Evolutionary conservation across 345 rosid genomes (phyloP).

Genomic region (Moricandia moricandioides): DNA sequence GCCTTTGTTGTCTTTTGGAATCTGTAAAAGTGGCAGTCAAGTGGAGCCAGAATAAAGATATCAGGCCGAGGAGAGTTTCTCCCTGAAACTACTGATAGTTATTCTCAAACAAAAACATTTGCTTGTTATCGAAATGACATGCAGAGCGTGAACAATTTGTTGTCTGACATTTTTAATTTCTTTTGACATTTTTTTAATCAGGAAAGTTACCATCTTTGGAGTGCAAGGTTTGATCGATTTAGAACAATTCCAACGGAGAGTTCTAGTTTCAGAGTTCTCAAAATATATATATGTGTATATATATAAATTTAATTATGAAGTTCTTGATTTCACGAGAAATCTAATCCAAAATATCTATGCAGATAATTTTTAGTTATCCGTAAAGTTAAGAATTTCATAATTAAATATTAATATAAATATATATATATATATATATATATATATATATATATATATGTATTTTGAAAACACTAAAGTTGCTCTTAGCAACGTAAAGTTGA

Average conservation of each 20-base stretch:
- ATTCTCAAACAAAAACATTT: not conserved
- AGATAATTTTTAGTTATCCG: too few relatives aligned
- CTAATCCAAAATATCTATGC: too few relatives aligned
- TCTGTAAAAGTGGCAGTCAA: not conserved
- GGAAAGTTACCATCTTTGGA: conserved; percentile 4
- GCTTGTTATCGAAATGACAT: not conserved
- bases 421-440: too few relatives aligned
- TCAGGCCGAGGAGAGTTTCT: not conserved
- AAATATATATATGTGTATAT: too few relatives aligned
- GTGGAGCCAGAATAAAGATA: conserved; percentile 7
- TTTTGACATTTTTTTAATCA: not conserved
- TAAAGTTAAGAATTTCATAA: too few relatives aligned
- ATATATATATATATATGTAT: too few relatives aligned
- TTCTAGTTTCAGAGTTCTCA: too few relatives aligned
- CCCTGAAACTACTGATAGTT: conserved; percentile 7
- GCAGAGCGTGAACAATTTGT: not conserved
- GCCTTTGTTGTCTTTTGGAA: not conserved
- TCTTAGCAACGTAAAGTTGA: not conserved
- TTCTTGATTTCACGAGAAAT: too few relatives aligned
- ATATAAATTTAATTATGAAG: too few relatives aligned
- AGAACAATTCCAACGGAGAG: too few relatives aligned
- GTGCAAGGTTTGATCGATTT: not conserved
- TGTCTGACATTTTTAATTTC: not conserved
- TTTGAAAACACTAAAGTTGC: too few relatives aligned
- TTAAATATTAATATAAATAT: too few relatives aligned